Evolutionary conservation across 1,139 yeast species (phyloP).

Genomic region (Candida sp.): DNA sequence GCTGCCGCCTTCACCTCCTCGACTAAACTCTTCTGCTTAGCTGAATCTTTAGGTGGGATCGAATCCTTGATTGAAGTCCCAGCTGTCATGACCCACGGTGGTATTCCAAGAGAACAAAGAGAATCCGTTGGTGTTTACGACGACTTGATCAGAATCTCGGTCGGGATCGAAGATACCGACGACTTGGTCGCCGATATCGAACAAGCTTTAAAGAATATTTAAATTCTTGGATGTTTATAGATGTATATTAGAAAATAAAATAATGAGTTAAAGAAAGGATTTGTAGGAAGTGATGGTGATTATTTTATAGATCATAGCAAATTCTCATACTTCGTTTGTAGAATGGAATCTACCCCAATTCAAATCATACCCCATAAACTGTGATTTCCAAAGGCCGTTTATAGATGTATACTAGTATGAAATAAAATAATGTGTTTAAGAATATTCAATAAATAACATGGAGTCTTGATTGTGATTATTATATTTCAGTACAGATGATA

Average conservation of each 20-base stretch:
- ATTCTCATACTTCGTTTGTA: no score
- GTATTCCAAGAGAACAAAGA: slow-evolving; percentile 79
- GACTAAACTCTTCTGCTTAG: slow-evolving; percentile 78
- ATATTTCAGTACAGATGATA: not conserved
- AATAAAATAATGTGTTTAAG: not conserved
- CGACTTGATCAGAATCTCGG: slow-evolving; percentile 78
- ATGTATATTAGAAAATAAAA: not conserved
- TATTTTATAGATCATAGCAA: no score
- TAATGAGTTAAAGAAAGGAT: not conserved
- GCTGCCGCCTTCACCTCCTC: slow-evolving; percentile 73
- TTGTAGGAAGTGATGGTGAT: not conserved
- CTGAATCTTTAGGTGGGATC: slow-evolving; percentile 89
- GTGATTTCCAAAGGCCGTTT: not conserved
- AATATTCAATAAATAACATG: not conserved
- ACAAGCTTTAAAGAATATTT: slow-evolving; percentile 49
- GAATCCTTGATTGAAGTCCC: slow-evolving; percentile 88
- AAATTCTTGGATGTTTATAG: not conserved
- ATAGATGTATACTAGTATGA: not conserved
- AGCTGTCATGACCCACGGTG: slow-evolving; percentile 92
- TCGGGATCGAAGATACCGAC: slow-evolving; percentile 83
- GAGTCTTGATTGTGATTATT: not conserved
- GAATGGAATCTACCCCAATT: not conserved
- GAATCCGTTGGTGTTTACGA: slow-evolving; percentile 81
- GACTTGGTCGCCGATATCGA: slow-evolving; percentile 74
- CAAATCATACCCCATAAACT: no score